These are phyloP conservation scores for Schizosaccharomyces lindneri DNA, from an alignment of 805 yeast species.

Conservation along the genomic window DNA sequence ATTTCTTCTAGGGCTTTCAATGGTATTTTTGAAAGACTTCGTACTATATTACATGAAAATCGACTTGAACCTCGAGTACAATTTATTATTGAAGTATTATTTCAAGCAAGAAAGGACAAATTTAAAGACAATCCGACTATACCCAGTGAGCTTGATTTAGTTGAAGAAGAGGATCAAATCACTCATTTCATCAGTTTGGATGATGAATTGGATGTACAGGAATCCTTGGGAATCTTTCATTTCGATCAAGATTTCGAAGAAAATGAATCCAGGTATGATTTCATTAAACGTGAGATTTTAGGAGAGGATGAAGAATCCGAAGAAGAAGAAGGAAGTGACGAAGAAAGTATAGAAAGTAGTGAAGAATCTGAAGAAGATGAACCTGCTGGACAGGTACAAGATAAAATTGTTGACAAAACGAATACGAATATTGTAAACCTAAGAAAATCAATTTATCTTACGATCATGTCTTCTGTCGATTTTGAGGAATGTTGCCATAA, in stretches of 20 bases:
- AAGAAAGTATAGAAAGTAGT: conserved; percentile 6
- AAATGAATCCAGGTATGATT: conserved; percentile 25
- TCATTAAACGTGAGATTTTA: conserved; percentile 21
- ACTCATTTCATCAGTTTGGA: conserved; percentile 33
- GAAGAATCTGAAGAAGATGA: conserved; percentile 11
- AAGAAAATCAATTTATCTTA: conserved; percentile 55
- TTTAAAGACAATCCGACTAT: conserved; percentile 20
- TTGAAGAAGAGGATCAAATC: conserved; percentile 36
- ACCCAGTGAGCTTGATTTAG: conserved; percentile 26
- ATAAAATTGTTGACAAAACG: conserved; percentile 34
- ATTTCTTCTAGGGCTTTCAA: conserved; percentile 22
- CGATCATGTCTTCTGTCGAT: conserved; percentile 72
- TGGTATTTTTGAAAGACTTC: conserved; percentile 31
- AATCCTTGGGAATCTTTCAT: conserved; percentile 25
- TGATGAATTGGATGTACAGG: conserved; percentile 24
- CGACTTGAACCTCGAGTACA: conserved; percentile 20
- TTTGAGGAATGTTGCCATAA: conserved; percentile 87
- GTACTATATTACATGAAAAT: conserved; percentile 35
- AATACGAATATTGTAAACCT: conserved; percentile 35
- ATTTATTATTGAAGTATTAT: conserved; percentile 24
- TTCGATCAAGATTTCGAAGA: conserved; percentile 27
- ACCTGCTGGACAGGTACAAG: conserved; percentile 11
- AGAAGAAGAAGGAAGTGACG: conserved; percentile 7
- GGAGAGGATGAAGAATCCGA: conserved; percentile 14
- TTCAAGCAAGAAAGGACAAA: conserved; percentile 24